Evolutionary conservation across 352 stramenopile genomes (phyloP).

Genomic region (Globisporangium echinulatum): DNA sequence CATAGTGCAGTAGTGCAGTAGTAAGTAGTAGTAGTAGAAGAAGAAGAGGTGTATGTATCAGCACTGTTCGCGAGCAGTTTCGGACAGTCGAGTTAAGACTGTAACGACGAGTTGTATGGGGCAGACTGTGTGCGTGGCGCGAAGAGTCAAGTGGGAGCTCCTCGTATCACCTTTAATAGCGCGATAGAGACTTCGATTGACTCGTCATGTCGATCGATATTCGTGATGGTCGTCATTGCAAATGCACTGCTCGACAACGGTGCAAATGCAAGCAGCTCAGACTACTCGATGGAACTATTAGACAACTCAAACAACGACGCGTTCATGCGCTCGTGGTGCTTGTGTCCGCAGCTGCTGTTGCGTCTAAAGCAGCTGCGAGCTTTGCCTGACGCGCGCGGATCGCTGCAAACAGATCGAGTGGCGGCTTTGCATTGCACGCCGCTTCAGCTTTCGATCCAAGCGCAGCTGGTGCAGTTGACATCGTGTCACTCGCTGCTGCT

Average conservation of each 20-base stretch:
- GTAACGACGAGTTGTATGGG: too few species aligned
- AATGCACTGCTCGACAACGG: too few species aligned
- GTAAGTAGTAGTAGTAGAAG: neutral
- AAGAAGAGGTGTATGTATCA: neutral
- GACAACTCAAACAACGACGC: neutral
- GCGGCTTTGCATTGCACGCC: constrained; percentile 2
- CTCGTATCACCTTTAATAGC: too few species aligned
- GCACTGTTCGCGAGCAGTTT: neutral
- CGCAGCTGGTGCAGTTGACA: too few species aligned
- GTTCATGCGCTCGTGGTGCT: constrained; percentile 2
- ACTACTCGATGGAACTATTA: too few species aligned
- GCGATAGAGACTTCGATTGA: too few species aligned
- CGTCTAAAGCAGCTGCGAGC: neutral
- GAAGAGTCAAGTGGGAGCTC: too few species aligned
- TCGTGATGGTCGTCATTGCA: neutral
- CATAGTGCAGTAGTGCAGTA: constrained; percentile 44
- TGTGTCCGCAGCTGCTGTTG: neutral
- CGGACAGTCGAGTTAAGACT: too few species aligned
- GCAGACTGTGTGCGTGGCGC: too few species aligned
- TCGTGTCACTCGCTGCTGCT: neutral
- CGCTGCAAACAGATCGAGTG: constrained; percentile 51
- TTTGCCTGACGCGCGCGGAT: constrained; percentile 45
- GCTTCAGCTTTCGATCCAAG: too few species aligned
- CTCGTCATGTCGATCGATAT: too few species aligned
- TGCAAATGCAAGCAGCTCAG: too few species aligned